phyloP scores from a whole-genome alignment of 768 basidiomycete species.

The Pisolithus microcarpus region DNA sequence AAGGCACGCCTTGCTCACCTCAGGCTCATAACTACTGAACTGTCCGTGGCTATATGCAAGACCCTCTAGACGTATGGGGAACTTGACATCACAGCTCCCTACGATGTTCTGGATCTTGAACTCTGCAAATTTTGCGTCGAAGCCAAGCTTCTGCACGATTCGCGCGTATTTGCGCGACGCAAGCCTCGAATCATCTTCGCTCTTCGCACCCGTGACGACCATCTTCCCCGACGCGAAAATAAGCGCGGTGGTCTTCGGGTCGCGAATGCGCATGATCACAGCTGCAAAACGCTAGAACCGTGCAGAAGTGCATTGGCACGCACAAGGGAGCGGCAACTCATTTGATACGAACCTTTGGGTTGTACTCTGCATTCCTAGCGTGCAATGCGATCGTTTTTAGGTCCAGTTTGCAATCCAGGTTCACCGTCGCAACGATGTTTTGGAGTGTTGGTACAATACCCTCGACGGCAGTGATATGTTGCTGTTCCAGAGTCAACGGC shows the following conservation, averaged over 20 bases:
- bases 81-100: constrained; percentile 96
- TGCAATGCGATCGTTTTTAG: constrained; percentile 98
- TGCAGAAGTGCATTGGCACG: constrained; percentile 56
- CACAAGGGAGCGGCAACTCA: constrained; percentile 31
- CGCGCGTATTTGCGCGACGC: constrained; percentile 98
- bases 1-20: constrained; percentile 49
- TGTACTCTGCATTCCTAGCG: constrained; percentile 98
- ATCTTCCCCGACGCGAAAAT: constrained; percentile 99
- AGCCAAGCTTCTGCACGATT: constrained; percentile 98
- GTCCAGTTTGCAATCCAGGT: constrained; percentile 92
- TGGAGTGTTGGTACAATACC: constrained; percentile 99
- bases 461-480: constrained; percentile 93
- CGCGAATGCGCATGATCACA: constrained; percentile 99
- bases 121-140: constrained; percentile 98
- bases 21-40: constrained; percentile 96
- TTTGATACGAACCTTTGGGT: constrained; percentile 89
- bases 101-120: constrained; percentile 99
- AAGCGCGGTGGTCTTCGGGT: constrained; percentile 98
- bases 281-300: constrained; percentile 94
- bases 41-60: constrained; percentile 96
- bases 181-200: constrained; percentile 93
- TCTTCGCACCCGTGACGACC: constrained; percentile 99
- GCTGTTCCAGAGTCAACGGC: constrained; percentile 80
- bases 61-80: constrained; percentile 96
- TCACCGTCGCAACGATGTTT: constrained; percentile 99